A percentile compares a stretch with the other conserved stretches of the same genome.
phyloP scores from a whole-genome alignment of 164 flowering plant species.

The Vitis amurensis region DNA sequence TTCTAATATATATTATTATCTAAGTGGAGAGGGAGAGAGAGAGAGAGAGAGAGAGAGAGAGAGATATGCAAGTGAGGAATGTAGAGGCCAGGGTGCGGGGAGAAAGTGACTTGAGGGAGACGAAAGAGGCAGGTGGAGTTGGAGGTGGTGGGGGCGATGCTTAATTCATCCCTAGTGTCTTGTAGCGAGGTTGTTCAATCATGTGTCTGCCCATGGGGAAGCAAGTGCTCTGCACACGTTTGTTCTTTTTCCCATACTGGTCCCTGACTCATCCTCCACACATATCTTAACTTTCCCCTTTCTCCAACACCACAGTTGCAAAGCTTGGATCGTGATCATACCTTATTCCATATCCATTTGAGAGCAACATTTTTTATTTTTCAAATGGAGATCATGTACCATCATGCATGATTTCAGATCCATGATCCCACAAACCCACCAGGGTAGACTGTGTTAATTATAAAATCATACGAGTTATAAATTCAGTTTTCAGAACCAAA shows the following conservation, averaged over 20 bases:
- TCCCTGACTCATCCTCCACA: constrained; percentile 31
- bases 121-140: neutral
- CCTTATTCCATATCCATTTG: too few relatives aligned
- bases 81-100: neutral
- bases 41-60: neutral
- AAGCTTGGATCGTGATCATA: neutral
- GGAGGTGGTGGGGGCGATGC: constrained; percentile 6
- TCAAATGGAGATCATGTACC: too few relatives aligned
- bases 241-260: constrained; percentile 6
- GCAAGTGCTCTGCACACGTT: constrained; percentile 9
- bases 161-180: too few relatives aligned
- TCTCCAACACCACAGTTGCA: neutral
- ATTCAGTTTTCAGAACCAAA: too few relatives aligned
- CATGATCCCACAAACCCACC: too few relatives aligned
- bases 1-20: too few relatives aligned
- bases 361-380: too few relatives aligned
- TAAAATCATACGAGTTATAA: too few relatives aligned
- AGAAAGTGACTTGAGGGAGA: constrained; percentile 4
- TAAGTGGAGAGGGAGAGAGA: too few relatives aligned
- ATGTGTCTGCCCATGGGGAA: constrained; percentile 16
- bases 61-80: neutral
- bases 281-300: neutral
- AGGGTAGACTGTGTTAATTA: too few relatives aligned
- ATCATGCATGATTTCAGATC: too few relatives aligned
- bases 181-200: neutral